These are phyloP conservation scores for Vigna unguiculata DNA, from an alignment of 306 rosid species.

Conservation along the genomic window DNA sequence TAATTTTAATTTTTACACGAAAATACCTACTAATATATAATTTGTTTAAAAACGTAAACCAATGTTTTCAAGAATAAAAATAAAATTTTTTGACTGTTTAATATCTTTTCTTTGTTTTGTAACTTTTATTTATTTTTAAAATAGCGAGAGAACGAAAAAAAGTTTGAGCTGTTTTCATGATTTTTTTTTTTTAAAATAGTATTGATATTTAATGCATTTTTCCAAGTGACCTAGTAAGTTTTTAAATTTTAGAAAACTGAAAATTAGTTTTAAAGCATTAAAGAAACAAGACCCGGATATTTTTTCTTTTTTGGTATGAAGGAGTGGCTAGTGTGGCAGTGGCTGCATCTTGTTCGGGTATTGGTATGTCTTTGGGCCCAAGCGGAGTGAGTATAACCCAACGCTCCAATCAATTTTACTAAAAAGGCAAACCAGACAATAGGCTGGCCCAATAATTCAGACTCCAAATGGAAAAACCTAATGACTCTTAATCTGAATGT, in stretches of 20 bases:
- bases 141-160: too few species aligned
- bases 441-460: background rate
- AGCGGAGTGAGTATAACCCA: background rate
- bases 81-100: too few species aligned
- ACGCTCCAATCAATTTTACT: background rate
- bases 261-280: background rate
- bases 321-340: background rate
- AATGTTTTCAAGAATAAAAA: too few species aligned
- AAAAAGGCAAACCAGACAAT: background rate
- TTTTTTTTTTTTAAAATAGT: too few species aligned
- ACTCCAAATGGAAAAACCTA: background rate
- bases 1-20: too few species aligned
- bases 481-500: background rate
- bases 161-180: too few species aligned
- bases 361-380: background rate
- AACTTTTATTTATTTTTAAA: too few species aligned
- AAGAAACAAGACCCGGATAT: background rate
- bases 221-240: background rate
- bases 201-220: too few species aligned
- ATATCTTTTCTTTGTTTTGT: too few species aligned
- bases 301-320: background rate
- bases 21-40: too few species aligned
- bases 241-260: background rate
- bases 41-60: too few species aligned
- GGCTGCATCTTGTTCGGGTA: background rate